These are phyloP conservation scores for Blastomyces parvus DNA, from an alignment of 2,329 filamentous ascomycete species.

Conservation along the genomic window DNA sequence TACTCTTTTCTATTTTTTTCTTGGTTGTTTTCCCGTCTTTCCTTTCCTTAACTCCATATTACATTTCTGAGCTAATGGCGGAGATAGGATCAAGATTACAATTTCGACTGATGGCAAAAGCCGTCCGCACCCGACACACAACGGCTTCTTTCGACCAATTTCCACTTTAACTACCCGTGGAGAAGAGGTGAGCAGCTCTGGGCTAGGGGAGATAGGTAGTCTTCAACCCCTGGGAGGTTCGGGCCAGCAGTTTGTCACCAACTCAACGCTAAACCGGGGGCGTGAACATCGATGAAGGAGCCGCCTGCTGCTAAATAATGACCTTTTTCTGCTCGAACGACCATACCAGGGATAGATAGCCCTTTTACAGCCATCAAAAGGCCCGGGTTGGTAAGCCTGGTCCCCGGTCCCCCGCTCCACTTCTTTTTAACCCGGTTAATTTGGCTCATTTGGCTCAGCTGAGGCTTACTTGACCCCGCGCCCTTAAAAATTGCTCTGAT, in stretches of 20 bases:
- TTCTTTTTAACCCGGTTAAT: neutral
- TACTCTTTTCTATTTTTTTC: neutral
- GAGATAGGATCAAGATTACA: neutral
- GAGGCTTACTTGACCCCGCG: neutral
- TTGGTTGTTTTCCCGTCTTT: neutral
- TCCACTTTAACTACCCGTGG: neutral
- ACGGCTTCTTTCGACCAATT: neutral
- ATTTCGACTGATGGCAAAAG: neutral
- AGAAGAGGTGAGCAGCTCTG: too few relatives aligned
- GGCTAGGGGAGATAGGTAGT: too few relatives aligned
- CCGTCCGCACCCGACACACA: neutral
- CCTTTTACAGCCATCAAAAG: neutral
- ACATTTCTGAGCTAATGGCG: neutral
- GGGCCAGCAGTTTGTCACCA: neutral
- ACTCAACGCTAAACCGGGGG: neutral
- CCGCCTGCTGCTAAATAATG: neutral
- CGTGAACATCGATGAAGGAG: neutral
- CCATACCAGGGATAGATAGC: neutral
- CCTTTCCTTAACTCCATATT: too few relatives aligned
- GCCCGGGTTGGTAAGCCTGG: neutral
- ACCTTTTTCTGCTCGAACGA: neutral
- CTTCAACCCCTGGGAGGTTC: neutral
- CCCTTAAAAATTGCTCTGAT: neutral
- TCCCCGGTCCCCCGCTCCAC: neutral
- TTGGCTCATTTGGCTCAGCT: neutral